Base-by-base conservation (phyloP, 2,329 filamentous ascomycete genomes). In the Trichoderma atroviride region DNA sequence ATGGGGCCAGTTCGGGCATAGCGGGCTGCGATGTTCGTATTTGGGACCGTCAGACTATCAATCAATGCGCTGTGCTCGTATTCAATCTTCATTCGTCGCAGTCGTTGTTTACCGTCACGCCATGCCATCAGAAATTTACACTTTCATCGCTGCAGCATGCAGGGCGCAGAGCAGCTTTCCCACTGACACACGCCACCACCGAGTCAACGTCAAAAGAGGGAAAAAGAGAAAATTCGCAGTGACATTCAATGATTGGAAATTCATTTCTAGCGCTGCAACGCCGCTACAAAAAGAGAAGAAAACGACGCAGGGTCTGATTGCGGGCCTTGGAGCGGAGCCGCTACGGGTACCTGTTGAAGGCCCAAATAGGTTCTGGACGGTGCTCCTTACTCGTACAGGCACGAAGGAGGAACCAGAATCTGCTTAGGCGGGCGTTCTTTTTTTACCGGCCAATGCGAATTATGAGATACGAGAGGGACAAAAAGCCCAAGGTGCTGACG, bases 11-110 rank as follows among this genome's bases (percentile, higher is more conserved):
- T 43, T 58, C 33, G 40, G 63, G 63, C 63, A 67, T 67, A 67
- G 63, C 55, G 63, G 55, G 40, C 55, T 31, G 31, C 37, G 27
- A 31, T 47, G 35, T 67, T 67, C 63, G 63, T 67, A 67, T 67
- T 67, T 29, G 7, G 40, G 40, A 9, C 14, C 6, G 63, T 66
- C 47, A 65, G 62, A 55, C 52, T 19, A 43, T 43, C 19, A n/a
- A n/a, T 19, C 40, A 43, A 43, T 43, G 40, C 40, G 40, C 40
- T 43, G 40, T n/a, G 40, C 40, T 43, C 40, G 40, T 43, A 43
- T 43, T 43, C 40, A 43, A n/a, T 43, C 5, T 3, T n/a, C n/a
- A 43, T n/a, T 43, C 14, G 40, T n/a, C 40, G 19, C 40, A 9
- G 40, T 47, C 40, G 5, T 22, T 47, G 43, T 47, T 22, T 9